Evolutionary conservation across 805 yeast genomes (phyloP), one percentile per base, ranked within the genome.

Genomic region (Ogataea corticis): DNA sequence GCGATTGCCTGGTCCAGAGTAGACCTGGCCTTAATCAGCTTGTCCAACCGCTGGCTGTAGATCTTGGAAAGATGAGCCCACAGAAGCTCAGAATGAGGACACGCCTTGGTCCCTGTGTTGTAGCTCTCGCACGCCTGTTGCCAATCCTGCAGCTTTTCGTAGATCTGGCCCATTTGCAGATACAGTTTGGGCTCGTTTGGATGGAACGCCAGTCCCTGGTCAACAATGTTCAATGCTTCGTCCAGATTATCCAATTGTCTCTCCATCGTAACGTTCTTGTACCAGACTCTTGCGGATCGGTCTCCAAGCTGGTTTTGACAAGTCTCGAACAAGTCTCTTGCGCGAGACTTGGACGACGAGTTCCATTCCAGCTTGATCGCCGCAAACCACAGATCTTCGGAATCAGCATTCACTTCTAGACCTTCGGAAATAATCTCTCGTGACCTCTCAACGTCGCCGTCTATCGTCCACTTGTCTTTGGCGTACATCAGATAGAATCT

Each of bases 401-500:
- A 71, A 0, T 63, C 51, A 1, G 83, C 77, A 7, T 76, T 63
- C 2, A 53, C 43, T 4, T 66, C 57, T 34, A 76, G 59, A 0
- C 85, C 85, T 12, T 70, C 65, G 2, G 67, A 58, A 5, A 90
- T 65, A 3, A 87, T 76, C 1, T 58, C 54, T 42, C 82, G 67
- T 0, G 96, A 85, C 3, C 69, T 75, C 1, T 59, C 65, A 1
- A 75, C 55, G 52, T 85, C 80, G 1, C 68, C 58, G 2, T 66
- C 73, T 18, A 68, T 45, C 7, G 42, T 37, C 84, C 89, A 81
- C 42, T 75, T 69, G 54, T 85, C 91, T 52, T 84, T 83, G 0
- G 96, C 85, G 57, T 79, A 87, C 80, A 83, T 78, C 41, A 88
- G 63, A 65, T 79, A 75, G 34, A 88, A 71, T 11, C 75, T 57